Evolutionary conservation across 306 rosid genomes (phyloP).

Genomic region (Glycine tomentella): DNA sequence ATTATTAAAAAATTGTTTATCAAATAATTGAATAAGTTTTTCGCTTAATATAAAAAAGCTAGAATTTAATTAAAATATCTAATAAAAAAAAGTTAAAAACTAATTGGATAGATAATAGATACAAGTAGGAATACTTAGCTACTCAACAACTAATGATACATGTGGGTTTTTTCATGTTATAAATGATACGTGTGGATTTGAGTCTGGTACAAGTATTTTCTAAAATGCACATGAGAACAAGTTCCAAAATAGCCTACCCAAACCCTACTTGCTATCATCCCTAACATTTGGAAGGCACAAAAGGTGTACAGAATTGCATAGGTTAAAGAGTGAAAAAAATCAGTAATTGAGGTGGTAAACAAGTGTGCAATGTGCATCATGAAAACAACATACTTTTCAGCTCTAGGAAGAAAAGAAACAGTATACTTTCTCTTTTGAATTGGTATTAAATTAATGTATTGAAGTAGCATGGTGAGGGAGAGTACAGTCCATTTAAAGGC

Average conservation of each 20-base stretch:
- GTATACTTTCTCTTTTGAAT: not conserved
- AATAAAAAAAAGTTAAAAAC: too few species aligned
- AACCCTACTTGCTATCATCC: not conserved
- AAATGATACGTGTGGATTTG: not conserved
- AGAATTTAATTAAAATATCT: too few species aligned
- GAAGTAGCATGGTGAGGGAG: not conserved
- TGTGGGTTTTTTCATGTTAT: not conserved
- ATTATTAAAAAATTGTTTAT: too few species aligned
- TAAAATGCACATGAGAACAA: not conserved
- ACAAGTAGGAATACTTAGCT: too few species aligned
- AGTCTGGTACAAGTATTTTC: too few species aligned
- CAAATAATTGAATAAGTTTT: too few species aligned
- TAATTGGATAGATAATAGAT: too few species aligned
- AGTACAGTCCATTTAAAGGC: slow-evolving; percentile 1
- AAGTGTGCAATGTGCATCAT: not conserved
- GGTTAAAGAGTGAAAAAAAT: not conserved
- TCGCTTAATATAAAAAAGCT: too few species aligned
- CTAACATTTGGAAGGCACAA: not conserved
- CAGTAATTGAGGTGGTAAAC: not conserved
- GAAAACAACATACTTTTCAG: not conserved
- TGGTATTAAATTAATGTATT: not conserved
- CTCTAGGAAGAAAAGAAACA: not conserved
- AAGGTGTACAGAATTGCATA: not conserved
- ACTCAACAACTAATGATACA: too few species aligned
- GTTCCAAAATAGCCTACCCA: not conserved